Conservation (phyloP, 78 protist genomes). For the Fonticula alba region DNA sequence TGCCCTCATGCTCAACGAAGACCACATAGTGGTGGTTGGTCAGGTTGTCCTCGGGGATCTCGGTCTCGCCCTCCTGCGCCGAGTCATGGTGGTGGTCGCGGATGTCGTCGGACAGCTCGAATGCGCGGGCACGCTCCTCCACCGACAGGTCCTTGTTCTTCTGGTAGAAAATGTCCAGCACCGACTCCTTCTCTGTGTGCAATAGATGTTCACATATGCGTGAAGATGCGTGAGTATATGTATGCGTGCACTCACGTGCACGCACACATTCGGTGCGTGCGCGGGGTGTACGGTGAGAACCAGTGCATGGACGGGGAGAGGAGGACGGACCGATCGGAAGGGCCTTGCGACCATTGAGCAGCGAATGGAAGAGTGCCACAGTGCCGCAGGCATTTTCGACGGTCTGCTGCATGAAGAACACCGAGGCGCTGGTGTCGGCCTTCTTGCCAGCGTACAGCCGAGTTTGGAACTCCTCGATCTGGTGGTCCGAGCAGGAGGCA, state of each 20-base stretch:
- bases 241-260: background rate
- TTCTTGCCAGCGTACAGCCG: too few species aligned
- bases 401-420: constrained; percentile 48
- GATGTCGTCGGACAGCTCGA: constrained; percentile 16
- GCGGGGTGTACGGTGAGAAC: background rate
- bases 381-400: constrained; percentile 89
- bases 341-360: constrained; percentile 39
- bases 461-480: too few species aligned
- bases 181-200: constrained; percentile 14
- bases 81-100: constrained; percentile 42
- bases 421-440: constrained; percentile 15
- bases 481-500: too few species aligned
- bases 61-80: constrained; percentile 34
- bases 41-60: constrained; percentile 24
- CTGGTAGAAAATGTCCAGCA: constrained; percentile 23
- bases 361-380: constrained; percentile 56
- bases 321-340: constrained; percentile 9
- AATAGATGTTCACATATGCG: background rate
- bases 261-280: background rate
- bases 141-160: constrained; percentile 15
- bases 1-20: constrained; percentile 34
- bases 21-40: constrained; percentile 64
- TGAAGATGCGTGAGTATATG: background rate
- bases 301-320: too few species aligned
- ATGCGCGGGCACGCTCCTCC: constrained; percentile 37